Conservation (phyloP, 106 monocot genomes). For the Vanilla planifolia region DNA sequence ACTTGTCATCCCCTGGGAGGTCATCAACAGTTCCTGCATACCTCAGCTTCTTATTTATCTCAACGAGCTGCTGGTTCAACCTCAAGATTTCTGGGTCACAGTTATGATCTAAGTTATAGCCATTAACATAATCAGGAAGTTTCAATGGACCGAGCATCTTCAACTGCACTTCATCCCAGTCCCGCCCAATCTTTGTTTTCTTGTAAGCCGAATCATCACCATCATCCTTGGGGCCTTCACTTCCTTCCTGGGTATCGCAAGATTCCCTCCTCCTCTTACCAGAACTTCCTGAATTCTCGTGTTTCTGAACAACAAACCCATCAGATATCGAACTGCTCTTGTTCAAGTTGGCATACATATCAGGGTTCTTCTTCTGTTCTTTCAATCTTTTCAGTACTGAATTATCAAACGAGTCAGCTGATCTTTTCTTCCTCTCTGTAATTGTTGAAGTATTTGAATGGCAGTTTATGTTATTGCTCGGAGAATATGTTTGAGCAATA, state of each 20-base stretch:
- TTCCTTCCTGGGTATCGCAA: slow-evolving; percentile 6
- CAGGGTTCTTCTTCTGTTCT: background rate
- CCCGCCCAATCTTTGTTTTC: slow-evolving; percentile 23
- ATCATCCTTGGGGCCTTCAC: background rate
- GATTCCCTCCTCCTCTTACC: slow-evolving; percentile 17
- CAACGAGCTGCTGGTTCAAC: slow-evolving; percentile 21
- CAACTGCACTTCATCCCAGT: slow-evolving; percentile 2
- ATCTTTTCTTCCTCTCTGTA: slow-evolving; percentile 6
- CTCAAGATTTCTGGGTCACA: slow-evolving; percentile 12
- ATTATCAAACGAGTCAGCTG: background rate
- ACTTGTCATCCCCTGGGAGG: slow-evolving; percentile 14
- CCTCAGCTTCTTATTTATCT: slow-evolving; percentile 16
- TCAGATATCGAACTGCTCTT: background rate
- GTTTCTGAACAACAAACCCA: background rate
- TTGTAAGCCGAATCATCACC: slow-evolving; percentile 3
- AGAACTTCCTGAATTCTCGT: slow-evolving; percentile 18
- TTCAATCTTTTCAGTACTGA: background rate
- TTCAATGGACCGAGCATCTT: slow-evolving; percentile 27
- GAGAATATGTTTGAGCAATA: background rate
- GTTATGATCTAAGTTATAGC: background rate
- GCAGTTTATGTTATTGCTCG: background rate
- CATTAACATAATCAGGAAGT: slow-evolving; percentile 21
- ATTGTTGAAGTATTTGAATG: background rate
- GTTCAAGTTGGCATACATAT: background rate
- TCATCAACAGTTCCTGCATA: slow-evolving; percentile 13